These are phyloP conservation scores for Lichtheimia ramosa DNA, from an alignment of 371 early-diverging fungal genomes.

Conservation along the genomic window DNA sequence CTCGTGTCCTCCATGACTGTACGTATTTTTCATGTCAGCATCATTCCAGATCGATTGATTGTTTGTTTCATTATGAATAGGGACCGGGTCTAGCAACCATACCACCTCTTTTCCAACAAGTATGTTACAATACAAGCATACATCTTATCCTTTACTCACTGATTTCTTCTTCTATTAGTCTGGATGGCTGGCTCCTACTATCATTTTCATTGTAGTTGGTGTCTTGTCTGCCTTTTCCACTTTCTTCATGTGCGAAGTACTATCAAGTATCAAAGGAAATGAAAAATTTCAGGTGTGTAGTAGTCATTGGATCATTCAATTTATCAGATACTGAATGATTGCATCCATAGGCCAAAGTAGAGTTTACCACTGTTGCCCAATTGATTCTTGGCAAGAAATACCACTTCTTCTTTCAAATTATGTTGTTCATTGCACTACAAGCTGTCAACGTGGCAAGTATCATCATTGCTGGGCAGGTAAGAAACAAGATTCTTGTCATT, in stretches of 20 bases:
- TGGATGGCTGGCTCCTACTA: slow-evolving; percentile 44
- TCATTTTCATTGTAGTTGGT: slow-evolving; percentile 46
- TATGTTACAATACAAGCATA: slow-evolving; percentile 9
- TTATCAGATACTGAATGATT: background rate
- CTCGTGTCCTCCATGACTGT: slow-evolving; percentile 48
- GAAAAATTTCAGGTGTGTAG: slow-evolving; percentile 59
- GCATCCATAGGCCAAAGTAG: slow-evolving; percentile 42
- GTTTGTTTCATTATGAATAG: slow-evolving; percentile 7
- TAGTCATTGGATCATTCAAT: background rate
- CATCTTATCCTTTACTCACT: background rate
- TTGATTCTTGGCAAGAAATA: slow-evolving; percentile 55
- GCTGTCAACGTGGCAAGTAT: slow-evolving; percentile 63
- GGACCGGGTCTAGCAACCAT: slow-evolving; percentile 49
- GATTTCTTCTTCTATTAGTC: slow-evolving; percentile 23
- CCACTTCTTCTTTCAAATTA: slow-evolving; percentile 52
- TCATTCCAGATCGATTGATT: too few relatives aligned
- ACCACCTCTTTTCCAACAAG: slow-evolving; percentile 44
- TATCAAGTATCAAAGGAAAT: slow-evolving; percentile 79
- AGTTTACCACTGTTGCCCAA: slow-evolving; percentile 58
- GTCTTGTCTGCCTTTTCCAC: slow-evolving; percentile 53
- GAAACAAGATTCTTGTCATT: background rate
- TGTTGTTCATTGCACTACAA: slow-evolving; percentile 58
- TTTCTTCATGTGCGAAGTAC: slow-evolving; percentile 76
- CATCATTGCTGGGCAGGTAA: slow-evolving; percentile 59
- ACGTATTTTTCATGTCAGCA: slow-evolving; percentile 5